Evolutionary conservation across 305 asterid species (phyloP).

Genomic region (Stenogyne calaminthoides): DNA sequence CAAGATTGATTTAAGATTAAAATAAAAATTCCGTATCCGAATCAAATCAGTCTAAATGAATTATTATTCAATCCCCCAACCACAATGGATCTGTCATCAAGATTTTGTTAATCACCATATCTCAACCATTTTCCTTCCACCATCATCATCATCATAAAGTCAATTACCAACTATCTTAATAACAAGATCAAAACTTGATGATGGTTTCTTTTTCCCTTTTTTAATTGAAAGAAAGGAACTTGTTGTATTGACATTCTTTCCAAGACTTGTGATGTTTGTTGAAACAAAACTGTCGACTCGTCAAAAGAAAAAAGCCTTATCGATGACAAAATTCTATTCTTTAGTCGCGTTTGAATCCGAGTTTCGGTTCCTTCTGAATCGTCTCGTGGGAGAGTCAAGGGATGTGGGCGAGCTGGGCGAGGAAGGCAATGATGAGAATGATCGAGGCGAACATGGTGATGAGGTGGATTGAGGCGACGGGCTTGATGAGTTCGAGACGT

Average conservation of each 20-base stretch:
- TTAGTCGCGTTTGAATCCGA: background rate
- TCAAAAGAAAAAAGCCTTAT: constrained; percentile 30
- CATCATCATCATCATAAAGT: constrained; percentile 25
- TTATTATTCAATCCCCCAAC: constrained; percentile 43
- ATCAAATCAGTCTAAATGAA: constrained; percentile 55
- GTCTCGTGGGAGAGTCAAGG: constrained; percentile 51
- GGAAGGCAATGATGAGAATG: constrained; percentile 40
- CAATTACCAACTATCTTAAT: constrained; percentile 11
- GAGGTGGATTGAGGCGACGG: constrained; percentile 49
- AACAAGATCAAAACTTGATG: background rate
- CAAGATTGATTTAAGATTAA: constrained; percentile 64
- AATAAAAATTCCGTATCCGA: constrained; percentile 51
- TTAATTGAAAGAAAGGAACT: background rate
- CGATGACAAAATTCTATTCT: constrained; percentile 10
- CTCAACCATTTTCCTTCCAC: constrained; percentile 24
- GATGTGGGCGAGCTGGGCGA: constrained; percentile 44
- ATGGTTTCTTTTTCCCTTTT: background rate
- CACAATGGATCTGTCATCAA: constrained; percentile 36
- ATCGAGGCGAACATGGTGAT: constrained; percentile 54
- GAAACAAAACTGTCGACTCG: constrained; percentile 21
- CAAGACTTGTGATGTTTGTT: constrained; percentile 15
- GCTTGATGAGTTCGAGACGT: constrained; percentile 35
- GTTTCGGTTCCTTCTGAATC: constrained; percentile 36
- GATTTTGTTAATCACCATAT: constrained; percentile 29
- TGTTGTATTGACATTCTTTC: constrained; percentile 29